Evolutionary conservation across 305 asterid species (phyloP).

Genomic region (Withania somnifera): DNA sequence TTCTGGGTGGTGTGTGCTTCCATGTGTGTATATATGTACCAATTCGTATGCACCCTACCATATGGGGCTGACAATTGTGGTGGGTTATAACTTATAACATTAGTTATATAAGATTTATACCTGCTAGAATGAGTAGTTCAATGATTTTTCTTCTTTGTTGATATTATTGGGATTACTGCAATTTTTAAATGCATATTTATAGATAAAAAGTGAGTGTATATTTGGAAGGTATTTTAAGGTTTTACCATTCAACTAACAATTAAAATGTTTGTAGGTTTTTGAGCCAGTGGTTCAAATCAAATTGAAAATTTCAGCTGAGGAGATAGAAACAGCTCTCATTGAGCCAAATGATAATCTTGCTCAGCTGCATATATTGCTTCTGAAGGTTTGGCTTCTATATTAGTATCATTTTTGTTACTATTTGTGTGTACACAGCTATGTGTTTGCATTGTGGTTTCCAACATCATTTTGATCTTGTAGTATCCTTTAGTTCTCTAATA

Average conservation of each 20-base stretch:
- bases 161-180: neutral
- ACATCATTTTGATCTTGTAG: neutral
- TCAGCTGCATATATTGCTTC: conserved; percentile 59
- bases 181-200: neutral
- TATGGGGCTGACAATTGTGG: neutral
- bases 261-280: conserved; percentile 40
- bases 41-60: neutral
- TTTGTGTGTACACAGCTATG: neutral
- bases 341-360: conserved; percentile 53
- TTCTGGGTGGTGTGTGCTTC: neutral
- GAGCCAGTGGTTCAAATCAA: conserved; percentile 44
- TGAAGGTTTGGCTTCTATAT: conserved; percentile 38
- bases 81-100: neutral
- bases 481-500: neutral
- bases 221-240: neutral
- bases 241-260: too few relatives aligned
- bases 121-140: neutral
- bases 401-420: neutral
- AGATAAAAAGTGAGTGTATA: neutral
- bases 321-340: conserved; percentile 66
- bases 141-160: neutral
- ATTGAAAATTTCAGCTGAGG: conserved; percentile 69
- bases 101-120: neutral
- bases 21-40: neutral
- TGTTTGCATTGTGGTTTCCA: neutral